These are phyloP conservation scores for Acanthamoeba culbertsoni DNA, from an alignment of 208 protist genomes.

Conservation along the genomic window DNA sequence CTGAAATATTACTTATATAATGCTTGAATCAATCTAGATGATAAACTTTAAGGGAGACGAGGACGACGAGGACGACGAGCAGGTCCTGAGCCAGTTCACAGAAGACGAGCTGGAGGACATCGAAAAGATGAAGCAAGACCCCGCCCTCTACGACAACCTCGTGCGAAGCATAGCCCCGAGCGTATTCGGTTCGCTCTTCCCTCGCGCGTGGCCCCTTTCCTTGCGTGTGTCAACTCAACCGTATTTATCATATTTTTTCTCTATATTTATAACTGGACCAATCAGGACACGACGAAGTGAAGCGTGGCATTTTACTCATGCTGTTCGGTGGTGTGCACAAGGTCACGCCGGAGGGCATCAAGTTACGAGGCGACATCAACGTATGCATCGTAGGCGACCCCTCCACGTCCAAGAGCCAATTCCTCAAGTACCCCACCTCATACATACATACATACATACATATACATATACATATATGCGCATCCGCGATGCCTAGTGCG, in stretches of 20 bases:
- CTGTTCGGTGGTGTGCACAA: slow-evolving; percentile 99
- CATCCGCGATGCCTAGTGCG: not conserved
- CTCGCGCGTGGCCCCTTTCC: no score
- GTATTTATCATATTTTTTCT: not conserved
- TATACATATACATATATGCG: no score
- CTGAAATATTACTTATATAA: no score
- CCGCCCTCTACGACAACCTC: slow-evolving; percentile 89
- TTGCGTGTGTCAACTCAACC: not conserved
- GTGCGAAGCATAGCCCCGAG: slow-evolving; percentile 86
- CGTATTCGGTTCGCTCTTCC: slow-evolving; percentile 36
- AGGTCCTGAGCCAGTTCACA: not conserved
- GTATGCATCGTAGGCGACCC: slow-evolving; percentile 99
- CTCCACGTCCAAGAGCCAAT: slow-evolving; percentile 98
- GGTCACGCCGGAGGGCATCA: slow-evolving; percentile 88
- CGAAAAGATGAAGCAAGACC: slow-evolving; percentile 84
- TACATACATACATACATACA: no score
- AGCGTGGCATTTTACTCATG: slow-evolving; percentile 97
- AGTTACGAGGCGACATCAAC: slow-evolving; percentile 99
- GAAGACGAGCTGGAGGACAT: slow-evolving; percentile 79
- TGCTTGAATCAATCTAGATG: no score
- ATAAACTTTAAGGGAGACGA: not conserved
- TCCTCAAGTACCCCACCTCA: slow-evolving; percentile 93
- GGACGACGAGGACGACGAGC: slow-evolving; percentile 7
- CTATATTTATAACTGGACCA: no score
- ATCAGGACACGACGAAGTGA: slow-evolving; percentile 97